phyloP scores from a whole-genome alignment of 2,329 filamentous ascomycete species.

The Pyrenophora teres region DNA sequence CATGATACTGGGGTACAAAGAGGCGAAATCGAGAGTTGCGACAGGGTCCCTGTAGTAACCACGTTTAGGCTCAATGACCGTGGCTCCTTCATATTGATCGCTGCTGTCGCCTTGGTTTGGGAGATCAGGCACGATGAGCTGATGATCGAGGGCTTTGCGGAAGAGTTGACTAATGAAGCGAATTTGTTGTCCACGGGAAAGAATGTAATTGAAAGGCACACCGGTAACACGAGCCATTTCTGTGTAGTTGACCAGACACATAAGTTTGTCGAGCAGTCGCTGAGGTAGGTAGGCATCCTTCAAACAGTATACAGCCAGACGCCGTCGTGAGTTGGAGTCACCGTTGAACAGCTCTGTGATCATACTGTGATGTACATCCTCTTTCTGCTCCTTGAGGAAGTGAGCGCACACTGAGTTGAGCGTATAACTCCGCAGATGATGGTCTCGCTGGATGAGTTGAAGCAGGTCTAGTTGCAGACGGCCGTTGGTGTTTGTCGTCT shows the following conservation, averaged over 20 bases:
- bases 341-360: conserved; percentile 98
- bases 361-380: conserved; percentile 99
- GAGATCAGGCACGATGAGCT: conserved; percentile 90
- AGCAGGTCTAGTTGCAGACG: conserved; percentile 89
- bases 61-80: conserved; percentile 92
- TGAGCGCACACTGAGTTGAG: conserved; percentile 95
- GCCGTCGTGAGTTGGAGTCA: conserved; percentile 86
- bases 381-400: conserved; percentile 95
- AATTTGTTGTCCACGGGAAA: conserved; percentile 92
- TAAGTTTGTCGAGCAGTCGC: conserved; percentile 93
- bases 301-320: conserved; percentile 91
- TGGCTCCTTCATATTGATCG: conserved; percentile 96
- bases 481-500: conserved; percentile 92
- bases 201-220: conserved; percentile 92
- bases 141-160: conserved; percentile 89
- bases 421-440: conserved; percentile 95
- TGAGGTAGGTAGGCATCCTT: conserved; percentile 98
- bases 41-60: conserved; percentile 95
- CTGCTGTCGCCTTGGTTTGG: conserved; percentile 67
- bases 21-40: conserved; percentile 97
- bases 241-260: conserved; percentile 98
- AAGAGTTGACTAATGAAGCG: conserved; percentile 98
- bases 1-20: conserved; percentile 97
- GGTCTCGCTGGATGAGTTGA: conserved; percentile 92
- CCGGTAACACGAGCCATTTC: conserved; percentile 99